Conservation (phyloP, 2,329 filamentous ascomycete genomes). For the Cadophora gregata region DNA sequence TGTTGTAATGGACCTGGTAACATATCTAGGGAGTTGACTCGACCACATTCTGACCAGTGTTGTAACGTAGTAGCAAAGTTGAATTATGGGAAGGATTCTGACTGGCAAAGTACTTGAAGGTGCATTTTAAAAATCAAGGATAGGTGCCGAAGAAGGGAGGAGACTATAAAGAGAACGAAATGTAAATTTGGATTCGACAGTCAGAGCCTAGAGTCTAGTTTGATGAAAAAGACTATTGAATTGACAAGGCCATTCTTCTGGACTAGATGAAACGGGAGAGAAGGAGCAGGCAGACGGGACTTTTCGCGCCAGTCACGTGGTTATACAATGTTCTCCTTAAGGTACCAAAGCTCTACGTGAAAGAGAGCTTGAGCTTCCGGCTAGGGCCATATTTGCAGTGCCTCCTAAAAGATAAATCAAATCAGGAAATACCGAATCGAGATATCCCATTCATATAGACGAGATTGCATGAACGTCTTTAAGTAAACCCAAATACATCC, state of each 20-base stretch:
- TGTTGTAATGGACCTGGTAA: too few species aligned
- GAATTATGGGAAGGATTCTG: too few species aligned
- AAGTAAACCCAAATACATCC: neutral
- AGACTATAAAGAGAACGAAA: neutral
- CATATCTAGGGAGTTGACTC: too few species aligned
- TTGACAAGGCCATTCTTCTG: neutral
- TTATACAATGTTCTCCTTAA: too few species aligned
- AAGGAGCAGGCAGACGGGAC: too few species aligned
- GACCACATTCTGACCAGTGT: too few species aligned
- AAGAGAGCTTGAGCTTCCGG: conserved; percentile 16
- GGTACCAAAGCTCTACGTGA: conserved; percentile 15
- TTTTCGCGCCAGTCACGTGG: too few species aligned
- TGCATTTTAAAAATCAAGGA: too few species aligned
- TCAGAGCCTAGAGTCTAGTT: neutral
- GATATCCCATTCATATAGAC: neutral
- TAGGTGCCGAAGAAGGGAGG: neutral
- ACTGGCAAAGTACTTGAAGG: too few species aligned
- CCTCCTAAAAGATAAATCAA: neutral
- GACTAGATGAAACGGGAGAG: neutral
- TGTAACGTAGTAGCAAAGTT: too few species aligned
- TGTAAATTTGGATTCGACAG: neutral
- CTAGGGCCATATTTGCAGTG: neutral
- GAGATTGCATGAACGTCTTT: neutral
- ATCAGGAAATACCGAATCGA: neutral
- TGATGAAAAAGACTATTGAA: neutral